Base-by-base conservation (phyloP, 176 grass and related monocot genomes). In the Oryza meyeriana region DNA sequence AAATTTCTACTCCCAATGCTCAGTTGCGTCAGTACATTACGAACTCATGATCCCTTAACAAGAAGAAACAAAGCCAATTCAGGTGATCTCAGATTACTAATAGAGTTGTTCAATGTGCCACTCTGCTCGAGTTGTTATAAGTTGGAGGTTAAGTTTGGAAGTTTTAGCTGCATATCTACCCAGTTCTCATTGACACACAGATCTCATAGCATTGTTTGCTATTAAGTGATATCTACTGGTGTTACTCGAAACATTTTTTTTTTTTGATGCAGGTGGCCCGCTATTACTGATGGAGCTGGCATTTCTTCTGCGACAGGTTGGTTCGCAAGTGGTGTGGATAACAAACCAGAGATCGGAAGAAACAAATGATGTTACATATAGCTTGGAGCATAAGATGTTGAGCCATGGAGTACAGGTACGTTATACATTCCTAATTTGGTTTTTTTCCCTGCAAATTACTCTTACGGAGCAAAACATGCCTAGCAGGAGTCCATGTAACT, bases 371-470 rank as follows among this genome's bases (percentile, higher is more conserved):
- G 88, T 91, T 61, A 85, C 89, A 65, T 89, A 88, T 59, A 87
- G 90, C 78, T 88, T 98, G 76, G 86, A 98, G 82, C 95, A 95
- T 81, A 93, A 91, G 88, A 98, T 98, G 92, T 75, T 93, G 48
- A 93, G 69, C 25, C 87, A 89, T 62, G 95, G 95, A 84, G 92
- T 98, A 29, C 92, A 91, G 82, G 92, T 98, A 84, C 62, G 10
- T 45, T 48, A 17, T 72, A 20, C 6, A 6, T 7, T 48, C 13
- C 13, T 31, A 62, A 31, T 27, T 85, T 47, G 12, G 1, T 1
- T 47, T 24, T 86, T 80, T 14, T 79, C 26, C 64, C 22, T 34
- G 45, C 61, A 68, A n/a, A 59, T 12, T 59, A 76, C 52, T 67
- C 12, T 1, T 45, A 25, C 0, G 5, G 6, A 10, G n/a, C 8